A percentile compares a stretch with the other conserved stretches of the same genome.
These are phyloP conservation scores for Colletotrichum sp. DNA, from an alignment of 2,329 filamentous ascomycete species.

Conservation along the genomic window DNA sequence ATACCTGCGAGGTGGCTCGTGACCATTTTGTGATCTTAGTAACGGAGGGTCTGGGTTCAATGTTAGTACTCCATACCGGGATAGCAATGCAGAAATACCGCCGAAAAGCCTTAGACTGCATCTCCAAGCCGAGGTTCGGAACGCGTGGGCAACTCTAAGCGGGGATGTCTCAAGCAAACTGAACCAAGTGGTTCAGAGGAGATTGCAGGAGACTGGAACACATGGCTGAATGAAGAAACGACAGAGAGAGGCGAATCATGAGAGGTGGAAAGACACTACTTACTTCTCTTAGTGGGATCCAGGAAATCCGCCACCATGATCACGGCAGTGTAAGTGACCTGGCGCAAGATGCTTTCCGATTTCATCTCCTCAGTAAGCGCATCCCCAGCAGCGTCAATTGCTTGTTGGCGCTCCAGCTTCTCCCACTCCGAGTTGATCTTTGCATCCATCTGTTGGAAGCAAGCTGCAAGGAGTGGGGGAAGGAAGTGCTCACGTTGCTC, in stretches of 20 bases:
- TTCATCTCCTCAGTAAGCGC: constrained; percentile 97
- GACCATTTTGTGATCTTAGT: constrained; percentile 30
- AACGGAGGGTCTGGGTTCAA: constrained; percentile 35
- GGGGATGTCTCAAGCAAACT: background rate
- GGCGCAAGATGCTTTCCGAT: constrained; percentile 90
- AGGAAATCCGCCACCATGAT: constrained; percentile 90
- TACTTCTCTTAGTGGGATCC: constrained; percentile 73
- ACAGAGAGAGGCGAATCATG: background rate
- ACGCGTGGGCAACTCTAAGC: background rate
- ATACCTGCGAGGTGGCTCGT: constrained; percentile 39
- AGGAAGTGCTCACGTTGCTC: constrained; percentile 80
- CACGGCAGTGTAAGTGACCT: constrained; percentile 90
- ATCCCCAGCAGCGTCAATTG: constrained; percentile 70
- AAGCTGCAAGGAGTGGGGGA: constrained; percentile 79
- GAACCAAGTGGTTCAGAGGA: background rate
- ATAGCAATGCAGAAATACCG: background rate
- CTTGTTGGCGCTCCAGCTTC: constrained; percentile 69
- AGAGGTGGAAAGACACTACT: constrained; percentile 28
- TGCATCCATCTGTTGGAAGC: constrained; percentile 84
- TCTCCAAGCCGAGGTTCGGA: background rate
- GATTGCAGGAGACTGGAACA: background rate
- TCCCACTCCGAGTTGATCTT: constrained; percentile 92
- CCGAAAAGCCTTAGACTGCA: background rate
- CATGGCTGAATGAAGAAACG: background rate
- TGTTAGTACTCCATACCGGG: background rate